These are phyloP conservation scores for Parachaetomium inaequale DNA, from an alignment of 495 filamentous ascomycete species.

Conservation along the genomic window DNA sequence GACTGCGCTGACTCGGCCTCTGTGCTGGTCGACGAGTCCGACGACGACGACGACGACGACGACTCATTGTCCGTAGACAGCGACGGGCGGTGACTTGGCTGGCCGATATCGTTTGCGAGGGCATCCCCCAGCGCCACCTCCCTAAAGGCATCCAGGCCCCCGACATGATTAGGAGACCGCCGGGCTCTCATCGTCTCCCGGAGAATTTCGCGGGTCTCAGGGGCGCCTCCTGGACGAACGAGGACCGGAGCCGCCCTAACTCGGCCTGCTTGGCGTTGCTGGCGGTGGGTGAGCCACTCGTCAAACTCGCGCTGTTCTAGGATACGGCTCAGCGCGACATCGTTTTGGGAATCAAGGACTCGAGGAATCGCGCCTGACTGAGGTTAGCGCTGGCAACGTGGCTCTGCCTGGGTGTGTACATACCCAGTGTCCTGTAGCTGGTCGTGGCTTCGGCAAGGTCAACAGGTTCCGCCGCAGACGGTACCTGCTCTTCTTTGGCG, in stretches of 20 bases:
- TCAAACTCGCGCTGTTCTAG: conserved; percentile 22
- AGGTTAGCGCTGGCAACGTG: neutral
- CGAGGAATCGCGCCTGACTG: conserved; percentile 12
- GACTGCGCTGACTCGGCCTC: neutral
- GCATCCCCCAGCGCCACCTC: neutral
- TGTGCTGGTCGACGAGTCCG: neutral
- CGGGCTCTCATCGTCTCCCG: neutral
- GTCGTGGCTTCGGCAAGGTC: conserved; percentile 5
- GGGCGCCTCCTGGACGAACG: neutral
- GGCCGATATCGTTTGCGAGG: neutral
- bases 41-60: neutral
- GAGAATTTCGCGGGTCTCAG: neutral
- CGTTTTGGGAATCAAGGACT: conserved; percentile 13
- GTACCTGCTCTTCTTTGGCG: neutral
- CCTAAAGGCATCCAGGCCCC: neutral
- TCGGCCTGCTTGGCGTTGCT: neutral
- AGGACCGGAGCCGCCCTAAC: neutral
- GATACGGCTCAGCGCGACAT: conserved; percentile 21
- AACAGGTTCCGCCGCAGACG: neutral
- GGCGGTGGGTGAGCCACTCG: neutral
- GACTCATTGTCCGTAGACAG: conserved; percentile 4
- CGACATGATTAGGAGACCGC: no score
- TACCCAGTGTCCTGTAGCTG: conserved; percentile 19
- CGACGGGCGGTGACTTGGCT: neutral
- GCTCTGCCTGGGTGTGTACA: neutral